Percentiles rank a stretch among this genome's conserved stretches.
phyloP scores from a whole-genome alignment of 139 green algal genomes.

The Yamagishiella unicocca region DNA sequence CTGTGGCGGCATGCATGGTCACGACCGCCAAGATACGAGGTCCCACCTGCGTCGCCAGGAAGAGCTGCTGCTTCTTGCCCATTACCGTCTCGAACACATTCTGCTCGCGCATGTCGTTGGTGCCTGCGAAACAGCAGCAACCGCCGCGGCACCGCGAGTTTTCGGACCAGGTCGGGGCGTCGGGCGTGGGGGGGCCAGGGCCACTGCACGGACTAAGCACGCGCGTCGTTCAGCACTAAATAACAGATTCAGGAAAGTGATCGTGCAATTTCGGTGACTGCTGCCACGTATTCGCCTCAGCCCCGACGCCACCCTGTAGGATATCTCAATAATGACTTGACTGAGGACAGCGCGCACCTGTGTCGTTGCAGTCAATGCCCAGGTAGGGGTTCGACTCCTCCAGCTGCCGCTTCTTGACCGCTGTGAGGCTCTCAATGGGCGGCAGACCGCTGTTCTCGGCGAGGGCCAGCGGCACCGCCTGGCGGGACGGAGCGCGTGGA shows the following conservation, averaged over 20 bases:
- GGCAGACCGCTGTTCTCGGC: slow-evolving; percentile 96
- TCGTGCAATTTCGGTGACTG: too few relatives aligned
- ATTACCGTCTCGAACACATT: slow-evolving; percentile 99
- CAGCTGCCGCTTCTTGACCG: slow-evolving; percentile 86
- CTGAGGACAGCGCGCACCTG: slow-evolving; percentile 47
- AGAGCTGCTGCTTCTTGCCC: slow-evolving; percentile 99
- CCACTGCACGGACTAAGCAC: too few relatives aligned
- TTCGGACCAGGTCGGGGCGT: too few relatives aligned
- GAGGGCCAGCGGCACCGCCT: slow-evolving; percentile 92
- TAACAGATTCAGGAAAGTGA: too few relatives aligned
- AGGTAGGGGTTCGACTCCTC: slow-evolving; percentile 92
- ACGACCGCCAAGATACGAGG: too few relatives aligned
- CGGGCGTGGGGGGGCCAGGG: too few relatives aligned
- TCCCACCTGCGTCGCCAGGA: slow-evolving; percentile 95
- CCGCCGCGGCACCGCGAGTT: too few relatives aligned
- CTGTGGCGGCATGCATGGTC: too few relatives aligned
- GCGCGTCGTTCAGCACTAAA: too few relatives aligned
- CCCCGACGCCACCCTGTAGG: too few relatives aligned
- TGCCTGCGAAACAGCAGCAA: slow-evolving; percentile 78
- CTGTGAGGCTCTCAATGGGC: slow-evolving; percentile 94
- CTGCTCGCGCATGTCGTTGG: slow-evolving; percentile 98
- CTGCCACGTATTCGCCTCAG: too few relatives aligned
- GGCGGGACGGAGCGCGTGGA: slow-evolving; percentile 80
- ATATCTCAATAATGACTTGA: too few relatives aligned
- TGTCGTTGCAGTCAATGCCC: slow-evolving; percentile 98